A percentile compares a stretch with the other conserved stretches of the same genome.
Evolutionary conservation across 1,284 basidiomycete species (phyloP).

Genomic region (Tylopilus sp.): DNA sequence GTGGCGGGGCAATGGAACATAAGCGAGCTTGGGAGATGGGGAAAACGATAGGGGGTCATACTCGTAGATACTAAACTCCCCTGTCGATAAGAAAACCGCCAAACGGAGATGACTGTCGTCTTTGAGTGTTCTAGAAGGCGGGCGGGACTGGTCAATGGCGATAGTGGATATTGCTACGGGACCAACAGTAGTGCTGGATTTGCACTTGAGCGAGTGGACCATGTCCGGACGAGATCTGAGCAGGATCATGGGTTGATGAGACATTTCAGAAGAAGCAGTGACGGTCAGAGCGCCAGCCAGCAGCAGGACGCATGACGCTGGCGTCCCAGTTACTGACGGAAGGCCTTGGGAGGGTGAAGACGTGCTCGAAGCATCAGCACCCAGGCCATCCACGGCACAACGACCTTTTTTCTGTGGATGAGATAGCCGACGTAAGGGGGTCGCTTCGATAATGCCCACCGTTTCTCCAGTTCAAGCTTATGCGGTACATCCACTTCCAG

Average conservation of each 20-base stretch:
- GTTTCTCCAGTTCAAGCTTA: slow-evolving; percentile 74
- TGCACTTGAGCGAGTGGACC: slow-evolving; percentile 26
- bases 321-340: background rate
- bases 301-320: slow-evolving; percentile 37
- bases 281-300: slow-evolving; percentile 43
- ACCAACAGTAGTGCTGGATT: slow-evolving; percentile 23
- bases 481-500: slow-evolving; percentile 84
- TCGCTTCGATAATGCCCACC: slow-evolving; percentile 44
- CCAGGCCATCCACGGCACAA: slow-evolving; percentile 26
- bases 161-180: slow-evolving; percentile 52
- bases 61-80: slow-evolving; percentile 58
- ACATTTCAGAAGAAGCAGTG: slow-evolving; percentile 34
- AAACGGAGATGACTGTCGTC: slow-evolving; percentile 41
- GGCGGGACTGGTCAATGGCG: slow-evolving; percentile 66
- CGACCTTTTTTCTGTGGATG: slow-evolving; percentile 29
- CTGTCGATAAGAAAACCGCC: slow-evolving; percentile 60
- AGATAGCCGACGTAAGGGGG: slow-evolving; percentile 16
- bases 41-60: slow-evolving; percentile 43
- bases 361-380: background rate
- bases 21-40: slow-evolving; percentile 44
- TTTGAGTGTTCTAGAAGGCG: slow-evolving; percentile 33
- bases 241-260: slow-evolving; percentile 26
- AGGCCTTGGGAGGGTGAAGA: background rate
- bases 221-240: slow-evolving; percentile 22
- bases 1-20: slow-evolving; percentile 42